These are phyloP conservation scores for Noccaea bulbosa DNA, from an alignment of 345 rosid species.

Conservation along the genomic window DNA sequence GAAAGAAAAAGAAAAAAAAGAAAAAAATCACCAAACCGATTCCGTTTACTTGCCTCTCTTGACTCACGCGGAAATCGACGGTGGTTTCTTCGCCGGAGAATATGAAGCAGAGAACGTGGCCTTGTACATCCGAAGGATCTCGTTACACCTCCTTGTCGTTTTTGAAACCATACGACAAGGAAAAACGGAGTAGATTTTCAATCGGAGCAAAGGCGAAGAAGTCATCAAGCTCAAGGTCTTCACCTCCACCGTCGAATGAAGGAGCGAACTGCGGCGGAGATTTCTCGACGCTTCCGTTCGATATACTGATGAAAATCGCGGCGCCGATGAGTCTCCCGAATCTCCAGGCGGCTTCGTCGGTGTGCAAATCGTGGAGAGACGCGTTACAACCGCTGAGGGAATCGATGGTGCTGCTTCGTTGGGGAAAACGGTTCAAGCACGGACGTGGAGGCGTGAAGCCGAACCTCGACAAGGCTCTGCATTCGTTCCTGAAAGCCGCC, in stretches of 20 bases:
- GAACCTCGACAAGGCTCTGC: constrained; percentile 78
- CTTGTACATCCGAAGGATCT: constrained; percentile 50
- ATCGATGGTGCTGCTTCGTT: constrained; percentile 71
- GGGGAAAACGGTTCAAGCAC: constrained; percentile 90
- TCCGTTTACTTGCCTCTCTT: constrained; percentile 27
- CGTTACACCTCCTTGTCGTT: constrained; percentile 47
- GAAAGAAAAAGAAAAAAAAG: background rate
- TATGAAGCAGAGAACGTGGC: constrained; percentile 65
- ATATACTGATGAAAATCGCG: constrained; percentile 63
- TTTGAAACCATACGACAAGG: constrained; percentile 25
- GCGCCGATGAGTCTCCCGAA: constrained; percentile 68
- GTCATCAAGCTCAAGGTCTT: constrained; percentile 32
- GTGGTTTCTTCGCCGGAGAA: constrained; percentile 36
- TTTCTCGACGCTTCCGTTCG: constrained; percentile 76
- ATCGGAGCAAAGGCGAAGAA: constrained; percentile 21
- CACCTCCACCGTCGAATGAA: constrained; percentile 16
- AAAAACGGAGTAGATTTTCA: constrained; percentile 36
- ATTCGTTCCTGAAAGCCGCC: constrained; percentile 77
- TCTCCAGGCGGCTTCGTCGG: constrained; percentile 73
- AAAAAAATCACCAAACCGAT: background rate
- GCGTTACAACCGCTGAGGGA: constrained; percentile 83
- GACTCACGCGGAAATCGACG: constrained; percentile 32
- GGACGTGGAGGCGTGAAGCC: constrained; percentile 70
- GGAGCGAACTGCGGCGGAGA: constrained; percentile 30
- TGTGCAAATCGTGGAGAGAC: constrained; percentile 82